Percentiles rank a stretch among this genome's conserved stretches.
phyloP scores from a whole-genome alignment of 805 yeast genomes.

The Kluyveromyces wickerhamii region DNA sequence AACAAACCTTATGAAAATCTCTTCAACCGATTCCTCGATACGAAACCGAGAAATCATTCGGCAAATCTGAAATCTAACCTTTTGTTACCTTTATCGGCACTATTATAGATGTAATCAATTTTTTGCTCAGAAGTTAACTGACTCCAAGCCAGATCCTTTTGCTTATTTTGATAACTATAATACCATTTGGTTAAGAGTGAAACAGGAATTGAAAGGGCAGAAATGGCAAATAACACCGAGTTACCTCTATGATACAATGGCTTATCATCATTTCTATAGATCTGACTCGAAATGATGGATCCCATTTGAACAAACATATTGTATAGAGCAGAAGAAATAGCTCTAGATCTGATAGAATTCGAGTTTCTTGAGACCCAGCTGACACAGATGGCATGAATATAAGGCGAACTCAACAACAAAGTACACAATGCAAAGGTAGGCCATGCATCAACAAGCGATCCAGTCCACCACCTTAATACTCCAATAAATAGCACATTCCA shows the following conservation, averaged over 20 bases:
- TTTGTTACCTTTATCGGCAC: slow-evolving; percentile 49
- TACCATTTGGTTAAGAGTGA: slow-evolving; percentile 21
- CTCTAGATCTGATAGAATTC: slow-evolving; percentile 49
- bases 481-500: slow-evolving; percentile 32
- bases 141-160: slow-evolving; percentile 43
- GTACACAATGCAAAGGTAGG: slow-evolving; percentile 32
- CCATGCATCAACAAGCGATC: slow-evolving; percentile 32
- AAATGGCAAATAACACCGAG: slow-evolving; percentile 30
- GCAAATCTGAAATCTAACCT: slow-evolving; percentile 46
- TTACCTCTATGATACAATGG: slow-evolving; percentile 61
- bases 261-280: slow-evolving; percentile 48
- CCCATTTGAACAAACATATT: slow-evolving; percentile 60
- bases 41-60: neutral
- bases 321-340: slow-evolving; percentile 55
- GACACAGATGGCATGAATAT: slow-evolving; percentile 46
- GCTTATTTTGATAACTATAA: slow-evolving; percentile 33
- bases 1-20: no score
- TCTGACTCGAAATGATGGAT: slow-evolving; percentile 44
- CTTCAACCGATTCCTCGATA: no score
- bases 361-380: slow-evolving; percentile 57
- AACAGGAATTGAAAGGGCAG: slow-evolving; percentile 28
- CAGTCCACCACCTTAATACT: slow-evolving; percentile 33
- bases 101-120: slow-evolving; percentile 36
- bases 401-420: slow-evolving; percentile 34
- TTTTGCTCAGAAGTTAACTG: slow-evolving; percentile 41